Evolutionary conservation across 2,329 filamentous ascomycete genomes (phyloP).

Genomic region (Fusarium luffae): DNA sequence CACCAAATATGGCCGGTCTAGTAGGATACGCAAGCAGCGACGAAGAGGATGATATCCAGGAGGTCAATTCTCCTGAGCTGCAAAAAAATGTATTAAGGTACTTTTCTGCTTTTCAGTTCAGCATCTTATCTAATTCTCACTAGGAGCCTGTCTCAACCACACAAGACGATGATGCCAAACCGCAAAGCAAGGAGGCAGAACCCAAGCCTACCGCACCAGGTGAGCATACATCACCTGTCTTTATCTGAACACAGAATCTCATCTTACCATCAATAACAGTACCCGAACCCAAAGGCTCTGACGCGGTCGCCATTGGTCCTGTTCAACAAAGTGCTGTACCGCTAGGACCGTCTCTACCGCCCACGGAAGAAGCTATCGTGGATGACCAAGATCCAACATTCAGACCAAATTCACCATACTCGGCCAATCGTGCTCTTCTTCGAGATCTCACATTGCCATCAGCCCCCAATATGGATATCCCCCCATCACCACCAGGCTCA

Average conservation of each 20-base stretch:
- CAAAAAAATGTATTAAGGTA: constrained; percentile 25
- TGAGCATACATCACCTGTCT: not conserved
- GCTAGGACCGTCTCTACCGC: constrained; percentile 55
- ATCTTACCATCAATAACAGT: constrained; percentile 12
- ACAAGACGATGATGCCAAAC: not conserved
- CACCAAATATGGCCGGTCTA: constrained; percentile 55
- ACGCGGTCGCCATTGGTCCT: constrained; percentile 44
- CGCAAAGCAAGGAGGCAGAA: constrained; percentile 6
- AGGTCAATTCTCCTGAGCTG: constrained; percentile 5
- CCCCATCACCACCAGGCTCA: constrained; percentile 75
- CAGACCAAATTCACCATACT: constrained; percentile 72
- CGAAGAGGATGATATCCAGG: constrained; percentile 56
- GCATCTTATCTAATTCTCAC: constrained; percentile 10
- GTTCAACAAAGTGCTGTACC: constrained; percentile 48
- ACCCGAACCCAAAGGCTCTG: constrained; percentile 10
- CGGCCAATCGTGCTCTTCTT: constrained; percentile 70
- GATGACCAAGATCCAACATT: constrained; percentile 39
- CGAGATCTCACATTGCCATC: constrained; percentile 80
- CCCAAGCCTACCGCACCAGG: constrained; percentile 9
- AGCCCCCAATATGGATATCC: constrained; percentile 78
- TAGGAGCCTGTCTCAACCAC: constrained; percentile 13
- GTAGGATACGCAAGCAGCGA: constrained; percentile 65
- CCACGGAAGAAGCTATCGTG: constrained; percentile 40
- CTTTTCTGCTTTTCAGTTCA: not conserved
- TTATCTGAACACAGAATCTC: not conserved